Evolutionary conservation across 441 rosid species (phyloP).

Genomic region (Pelargonium fulgidum): DNA sequence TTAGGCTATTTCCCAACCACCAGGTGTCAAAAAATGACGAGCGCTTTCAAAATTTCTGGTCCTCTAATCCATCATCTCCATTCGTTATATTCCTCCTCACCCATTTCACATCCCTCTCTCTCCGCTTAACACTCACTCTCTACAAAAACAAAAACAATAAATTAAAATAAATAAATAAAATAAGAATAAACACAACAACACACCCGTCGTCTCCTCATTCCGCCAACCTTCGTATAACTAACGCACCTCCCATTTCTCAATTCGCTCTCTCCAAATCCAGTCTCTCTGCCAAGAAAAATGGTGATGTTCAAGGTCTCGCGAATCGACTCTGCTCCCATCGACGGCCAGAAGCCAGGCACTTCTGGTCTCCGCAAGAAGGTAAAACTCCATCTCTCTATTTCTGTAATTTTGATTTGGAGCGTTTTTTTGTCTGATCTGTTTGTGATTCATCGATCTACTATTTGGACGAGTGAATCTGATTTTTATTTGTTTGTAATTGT

Average conservation of each 20-base stretch:
- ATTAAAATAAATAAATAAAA: background rate
- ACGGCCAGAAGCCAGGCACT: conserved; percentile 95
- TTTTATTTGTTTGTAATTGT: no score
- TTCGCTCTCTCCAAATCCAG: background rate
- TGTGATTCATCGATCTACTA: no score
- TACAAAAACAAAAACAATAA: no score
- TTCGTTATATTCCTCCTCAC: no score
- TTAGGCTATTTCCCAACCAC: no score
- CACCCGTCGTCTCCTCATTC: background rate
- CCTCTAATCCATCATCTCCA: no score
- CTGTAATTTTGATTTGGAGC: background rate
- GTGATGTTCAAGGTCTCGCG: conserved; percentile 52
- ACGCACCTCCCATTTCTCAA: conserved; percentile 8
- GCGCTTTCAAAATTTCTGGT: no score
- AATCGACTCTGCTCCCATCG: conserved; percentile 56
- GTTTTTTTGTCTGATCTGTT: background rate
- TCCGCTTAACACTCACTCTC: no score
- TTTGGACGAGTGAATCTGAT: no score
- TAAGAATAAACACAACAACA: background rate
- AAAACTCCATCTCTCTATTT: background rate
- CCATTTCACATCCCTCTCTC: no score
- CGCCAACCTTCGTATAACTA: background rate
- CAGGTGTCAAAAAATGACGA: no score
- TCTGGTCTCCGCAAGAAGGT: conserved; percentile 99
- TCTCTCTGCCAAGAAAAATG: conserved; percentile 27